Conservation (phyloP, 805 yeast species). For the Teunomyces tritomae region DNA sequence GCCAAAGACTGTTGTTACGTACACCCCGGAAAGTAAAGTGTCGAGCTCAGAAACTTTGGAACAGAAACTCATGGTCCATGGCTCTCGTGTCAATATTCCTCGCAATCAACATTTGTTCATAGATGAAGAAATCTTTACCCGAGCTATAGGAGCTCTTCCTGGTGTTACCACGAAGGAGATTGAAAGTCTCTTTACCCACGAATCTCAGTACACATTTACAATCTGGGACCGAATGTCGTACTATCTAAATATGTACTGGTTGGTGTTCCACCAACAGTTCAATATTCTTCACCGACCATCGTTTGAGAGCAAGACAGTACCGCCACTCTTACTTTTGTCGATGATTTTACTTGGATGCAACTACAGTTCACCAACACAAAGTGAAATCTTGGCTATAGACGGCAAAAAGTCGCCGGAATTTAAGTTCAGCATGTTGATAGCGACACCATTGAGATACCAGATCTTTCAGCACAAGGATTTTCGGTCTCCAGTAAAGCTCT, state of each 20-base stretch:
- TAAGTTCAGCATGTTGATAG: constrained; percentile 45
- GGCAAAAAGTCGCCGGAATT: constrained; percentile 30
- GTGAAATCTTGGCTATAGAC: constrained; percentile 15
- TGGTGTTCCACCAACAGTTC: constrained; percentile 55
- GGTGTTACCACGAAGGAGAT: constrained; percentile 23
- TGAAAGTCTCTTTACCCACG: constrained; percentile 24
- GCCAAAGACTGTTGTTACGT: constrained; percentile 11
- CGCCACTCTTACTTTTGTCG: constrained; percentile 49
- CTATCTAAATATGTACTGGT: constrained; percentile 50
- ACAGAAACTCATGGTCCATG: constrained; percentile 17
- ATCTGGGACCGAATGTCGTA: constrained; percentile 35
- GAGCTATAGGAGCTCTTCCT: constrained; percentile 29
- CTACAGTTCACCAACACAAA: constrained; percentile 23
- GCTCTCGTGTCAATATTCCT: constrained; percentile 19
- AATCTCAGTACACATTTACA: constrained; percentile 19
- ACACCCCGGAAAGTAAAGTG: constrained; percentile 3
- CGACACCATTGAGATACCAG: constrained; percentile 62
- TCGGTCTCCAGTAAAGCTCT: constrained; percentile 71
- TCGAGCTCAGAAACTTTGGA: constrained; percentile 8
- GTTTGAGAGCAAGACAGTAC: constrained; percentile 46
- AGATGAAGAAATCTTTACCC: constrained; percentile 35
- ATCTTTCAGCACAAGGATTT: constrained; percentile 71
- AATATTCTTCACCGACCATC: constrained; percentile 60
- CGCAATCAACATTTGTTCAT: constrained; percentile 37
- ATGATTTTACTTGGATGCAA: constrained; percentile 60